These are phyloP conservation scores for Suillus subaureus DNA, from an alignment of 768 basidiomycete species.

Conservation along the genomic window DNA sequence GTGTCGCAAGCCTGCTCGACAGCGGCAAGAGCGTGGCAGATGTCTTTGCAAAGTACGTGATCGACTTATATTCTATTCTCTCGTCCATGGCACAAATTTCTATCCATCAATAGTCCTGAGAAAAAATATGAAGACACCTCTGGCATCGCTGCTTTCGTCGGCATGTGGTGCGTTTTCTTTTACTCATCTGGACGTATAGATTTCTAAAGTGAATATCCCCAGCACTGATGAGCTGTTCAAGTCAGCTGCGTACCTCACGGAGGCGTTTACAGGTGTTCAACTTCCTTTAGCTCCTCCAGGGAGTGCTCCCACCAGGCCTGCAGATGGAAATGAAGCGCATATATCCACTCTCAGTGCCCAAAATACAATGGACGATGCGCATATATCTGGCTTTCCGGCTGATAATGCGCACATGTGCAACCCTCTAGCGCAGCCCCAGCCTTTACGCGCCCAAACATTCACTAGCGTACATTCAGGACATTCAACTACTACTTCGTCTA, in stretches of 20 bases:
- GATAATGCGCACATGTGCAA: background rate
- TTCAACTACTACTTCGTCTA: background rate
- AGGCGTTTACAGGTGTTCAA: slow-evolving; percentile 49
- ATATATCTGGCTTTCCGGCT: background rate
- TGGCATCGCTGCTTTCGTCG: slow-evolving; percentile 54
- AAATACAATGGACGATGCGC: background rate
- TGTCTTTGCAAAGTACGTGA: slow-evolving; percentile 48
- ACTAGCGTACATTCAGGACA: background rate
- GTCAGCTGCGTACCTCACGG: slow-evolving; percentile 73
- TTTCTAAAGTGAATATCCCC: background rate
- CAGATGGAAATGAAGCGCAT: background rate
- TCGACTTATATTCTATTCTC: background rate
- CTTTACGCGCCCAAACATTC: background rate
- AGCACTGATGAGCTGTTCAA: slow-evolving; percentile 82
- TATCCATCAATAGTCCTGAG: background rate
- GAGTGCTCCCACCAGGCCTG: background rate
- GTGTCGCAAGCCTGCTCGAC: slow-evolving; percentile 69
- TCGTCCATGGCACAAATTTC: background rate
- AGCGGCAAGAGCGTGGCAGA: slow-evolving; percentile 59
- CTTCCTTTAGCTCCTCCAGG: slow-evolving; percentile 12
- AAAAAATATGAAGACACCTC: slow-evolving; percentile 66
- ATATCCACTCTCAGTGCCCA: background rate
- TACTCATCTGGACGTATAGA: background rate
- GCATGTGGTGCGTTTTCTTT: slow-evolving; percentile 53
- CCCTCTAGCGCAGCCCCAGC: background rate